These are phyloP conservation scores for Talaromyces sp. DNA, from an alignment of 2,329 filamentous ascomycete species.

Conservation along the genomic window DNA sequence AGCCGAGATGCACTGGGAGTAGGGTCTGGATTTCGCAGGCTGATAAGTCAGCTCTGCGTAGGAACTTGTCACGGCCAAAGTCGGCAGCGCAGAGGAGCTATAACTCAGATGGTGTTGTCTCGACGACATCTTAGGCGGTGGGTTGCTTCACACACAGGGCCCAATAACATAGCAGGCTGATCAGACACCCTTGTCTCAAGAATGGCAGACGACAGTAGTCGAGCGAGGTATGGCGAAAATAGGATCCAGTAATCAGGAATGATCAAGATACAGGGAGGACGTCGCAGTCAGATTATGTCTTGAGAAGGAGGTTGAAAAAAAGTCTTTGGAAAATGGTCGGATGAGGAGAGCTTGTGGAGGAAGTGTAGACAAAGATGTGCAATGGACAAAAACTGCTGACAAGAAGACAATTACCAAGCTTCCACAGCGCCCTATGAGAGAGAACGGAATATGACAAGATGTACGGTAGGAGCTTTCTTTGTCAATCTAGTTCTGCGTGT, in stretches of 20 bases:
- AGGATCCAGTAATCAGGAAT: neutral
- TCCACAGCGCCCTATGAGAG: neutral
- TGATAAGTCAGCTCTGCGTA: neutral
- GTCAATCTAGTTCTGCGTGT: neutral
- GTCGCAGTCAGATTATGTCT: neutral
- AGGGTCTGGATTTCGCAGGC: neutral
- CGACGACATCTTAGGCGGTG: slow-evolving; percentile 1
- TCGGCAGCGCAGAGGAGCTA: slow-evolving; percentile 13
- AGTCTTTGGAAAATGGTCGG: neutral
- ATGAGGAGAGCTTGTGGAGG: neutral
- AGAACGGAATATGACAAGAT: neutral
- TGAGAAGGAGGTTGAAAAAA: neutral
- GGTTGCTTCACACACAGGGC: neutral
- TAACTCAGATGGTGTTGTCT: slow-evolving; percentile 3
- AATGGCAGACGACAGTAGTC: neutral
- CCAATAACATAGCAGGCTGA: neutral
- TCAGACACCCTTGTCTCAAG: neutral
- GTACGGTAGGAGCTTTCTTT: neutral
- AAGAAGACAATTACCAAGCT: neutral
- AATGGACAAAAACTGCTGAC: neutral
- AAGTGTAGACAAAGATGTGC: neutral
- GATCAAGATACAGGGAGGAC: neutral
- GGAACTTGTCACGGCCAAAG: neutral
- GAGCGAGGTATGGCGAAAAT: no score
- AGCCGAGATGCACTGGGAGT: neutral